Evolutionary conservation across 140 eudicot species (phyloP).

Genomic region (Senecio squalidus): DNA sequence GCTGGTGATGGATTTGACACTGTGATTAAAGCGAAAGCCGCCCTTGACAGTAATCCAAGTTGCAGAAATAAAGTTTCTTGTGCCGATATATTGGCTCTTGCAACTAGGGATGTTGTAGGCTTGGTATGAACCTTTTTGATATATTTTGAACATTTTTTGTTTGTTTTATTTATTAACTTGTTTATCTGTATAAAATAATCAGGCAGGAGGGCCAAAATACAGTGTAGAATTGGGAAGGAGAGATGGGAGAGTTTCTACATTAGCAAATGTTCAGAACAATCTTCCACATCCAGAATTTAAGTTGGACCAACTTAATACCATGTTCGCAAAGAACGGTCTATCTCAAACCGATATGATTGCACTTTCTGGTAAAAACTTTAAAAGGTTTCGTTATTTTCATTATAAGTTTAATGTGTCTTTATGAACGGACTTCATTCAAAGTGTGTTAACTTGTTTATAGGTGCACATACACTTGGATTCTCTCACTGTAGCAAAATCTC

Average conservation of each 20-base stretch:
- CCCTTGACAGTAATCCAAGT: constrained; percentile 39
- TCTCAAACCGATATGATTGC: constrained; percentile 67
- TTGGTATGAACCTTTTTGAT: constrained; percentile 26
- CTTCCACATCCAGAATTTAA: constrained; percentile 51
- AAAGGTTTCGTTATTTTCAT: background rate
- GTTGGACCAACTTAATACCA: constrained; percentile 47
- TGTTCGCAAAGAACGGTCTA: constrained; percentile 50
- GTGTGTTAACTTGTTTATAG: background rate
- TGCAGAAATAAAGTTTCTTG: constrained; percentile 73
- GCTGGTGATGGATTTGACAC: constrained; percentile 83
- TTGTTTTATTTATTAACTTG: background rate
- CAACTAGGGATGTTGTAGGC: constrained; percentile 57
- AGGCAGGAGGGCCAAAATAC: constrained; percentile 77
- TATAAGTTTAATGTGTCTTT: background rate
- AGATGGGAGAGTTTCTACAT: constrained; percentile 64
- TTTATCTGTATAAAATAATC: background rate
- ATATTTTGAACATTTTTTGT: background rate
- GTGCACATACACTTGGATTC: constrained; percentile 53
- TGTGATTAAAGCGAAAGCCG: constrained; percentile 64
- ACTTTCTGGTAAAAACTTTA: constrained; percentile 45
- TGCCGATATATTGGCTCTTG: constrained; percentile 73
- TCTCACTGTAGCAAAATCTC: constrained; percentile 43
- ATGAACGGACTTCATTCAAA: background rate
- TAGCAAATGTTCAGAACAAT: constrained; percentile 40
- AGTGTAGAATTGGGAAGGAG: constrained; percentile 71